Evolutionary conservation across 2,329 filamentous ascomycete genomes (phyloP), one percentile per base, ranked within the genome.

Genomic region (Fusarium nelsonii): DNA sequence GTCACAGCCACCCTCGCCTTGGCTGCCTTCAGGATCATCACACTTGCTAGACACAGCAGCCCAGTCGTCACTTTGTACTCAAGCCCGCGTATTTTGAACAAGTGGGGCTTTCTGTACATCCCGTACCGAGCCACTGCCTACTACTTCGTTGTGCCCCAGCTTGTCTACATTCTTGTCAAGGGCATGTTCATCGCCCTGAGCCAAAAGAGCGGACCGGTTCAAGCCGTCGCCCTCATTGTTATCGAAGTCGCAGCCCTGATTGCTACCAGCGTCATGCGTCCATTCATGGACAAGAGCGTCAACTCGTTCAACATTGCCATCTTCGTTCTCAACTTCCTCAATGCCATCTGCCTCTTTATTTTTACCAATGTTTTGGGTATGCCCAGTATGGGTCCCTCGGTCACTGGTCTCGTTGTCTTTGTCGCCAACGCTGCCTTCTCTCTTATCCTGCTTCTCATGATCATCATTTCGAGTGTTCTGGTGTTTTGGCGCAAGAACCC

Each of bases 241-340:
- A 89, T 97, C 58, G 95, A 98, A 80, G 91, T 90, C 3, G 87
- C 81, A 53, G 90, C 92, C 70, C 85, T 98, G 54, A 91, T 97
- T 72, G 88, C 83, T 18, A 90, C 93, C 60, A 91, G 89, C 65
- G 90, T 97, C 44, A 82, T 97, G 72, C 90, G 92, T 52, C 94
- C 94, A 11, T 97, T 93, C 90, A 98, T 98, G 94, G 94, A 97
- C 84, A 97, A 97, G 88, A 95, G 94, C 83, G 97, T 93, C 58
- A 98, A 97, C 79, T 90, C 91, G 41, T 97, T 97, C 86, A 97
- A 97, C 82, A 97, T 97, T 75, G 88, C 93, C 65, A 97, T 97
- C 74, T 91, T 89, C 65, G 91, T 89, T 40, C 85, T 97, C 80
- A 97, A 97, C 84, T 97, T 97, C 79, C 78, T 97, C 76, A 97